These are phyloP conservation scores for Fomitopsis pinicola DNA, from an alignment of 1,284 basidiomycete species.

Conservation along the genomic window DNA sequence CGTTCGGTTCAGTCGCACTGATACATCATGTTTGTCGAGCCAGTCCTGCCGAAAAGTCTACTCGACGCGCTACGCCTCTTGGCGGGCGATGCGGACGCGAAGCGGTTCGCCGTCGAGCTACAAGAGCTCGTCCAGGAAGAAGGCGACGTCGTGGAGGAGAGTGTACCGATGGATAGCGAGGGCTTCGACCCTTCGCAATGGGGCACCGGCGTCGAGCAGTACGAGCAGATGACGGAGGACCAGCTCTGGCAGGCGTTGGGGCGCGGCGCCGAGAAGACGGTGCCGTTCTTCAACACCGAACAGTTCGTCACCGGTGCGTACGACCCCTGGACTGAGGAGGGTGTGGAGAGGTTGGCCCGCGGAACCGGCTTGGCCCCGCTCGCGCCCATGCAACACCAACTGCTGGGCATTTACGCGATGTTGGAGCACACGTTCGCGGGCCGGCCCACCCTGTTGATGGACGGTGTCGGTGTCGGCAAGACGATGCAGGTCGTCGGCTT, in stretches of 20 bases:
- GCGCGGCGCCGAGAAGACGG: background rate
- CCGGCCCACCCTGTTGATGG: constrained; percentile 3
- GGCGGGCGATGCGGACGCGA: too few relatives aligned
- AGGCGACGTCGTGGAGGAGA: too few relatives aligned
- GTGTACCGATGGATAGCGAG: too few relatives aligned
- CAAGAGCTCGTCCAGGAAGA: too few relatives aligned
- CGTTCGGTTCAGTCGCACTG: too few relatives aligned
- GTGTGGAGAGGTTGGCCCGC: background rate
- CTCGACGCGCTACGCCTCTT: too few relatives aligned
- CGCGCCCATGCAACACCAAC: constrained; percentile 6
- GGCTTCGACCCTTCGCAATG: background rate
- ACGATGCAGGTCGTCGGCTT: constrained; percentile 6
- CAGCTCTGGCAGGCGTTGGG: background rate
- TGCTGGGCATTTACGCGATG: constrained; percentile 7
- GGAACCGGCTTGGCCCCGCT: background rate
- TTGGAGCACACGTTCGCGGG: background rate
- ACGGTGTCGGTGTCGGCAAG: constrained; percentile 12
- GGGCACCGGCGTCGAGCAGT: background rate
- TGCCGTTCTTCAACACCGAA: background rate
- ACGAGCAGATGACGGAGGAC: background rate
- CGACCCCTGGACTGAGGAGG: background rate
- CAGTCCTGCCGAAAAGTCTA: too few relatives aligned
- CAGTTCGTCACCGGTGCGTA: background rate
- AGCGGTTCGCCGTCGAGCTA: too few relatives aligned
- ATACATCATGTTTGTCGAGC: too few relatives aligned